Evolutionary conservation across 1,284 basidiomycete genomes (phyloP).

Genomic region (Lentinula novae-zelandiae): DNA sequence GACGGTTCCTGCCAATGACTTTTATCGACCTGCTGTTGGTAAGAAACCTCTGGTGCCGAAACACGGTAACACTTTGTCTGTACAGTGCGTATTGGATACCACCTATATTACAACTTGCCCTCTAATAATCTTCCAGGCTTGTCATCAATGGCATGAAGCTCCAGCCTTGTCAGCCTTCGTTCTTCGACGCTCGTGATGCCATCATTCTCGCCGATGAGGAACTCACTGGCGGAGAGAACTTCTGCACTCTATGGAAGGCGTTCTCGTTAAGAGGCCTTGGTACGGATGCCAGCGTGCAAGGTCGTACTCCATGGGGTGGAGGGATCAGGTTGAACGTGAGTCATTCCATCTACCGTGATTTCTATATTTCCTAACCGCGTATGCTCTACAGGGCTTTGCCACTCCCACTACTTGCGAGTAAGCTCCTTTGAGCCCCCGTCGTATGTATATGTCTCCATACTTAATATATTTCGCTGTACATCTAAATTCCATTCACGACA

Average conservation of each 20-base stretch:
- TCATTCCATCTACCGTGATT: not conserved
- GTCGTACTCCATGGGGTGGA: slow-evolving; percentile 93
- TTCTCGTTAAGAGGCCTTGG: slow-evolving; percentile 86
- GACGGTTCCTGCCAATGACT: slow-evolving; percentile 62
- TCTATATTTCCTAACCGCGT: not conserved
- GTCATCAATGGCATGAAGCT: slow-evolving; percentile 93
- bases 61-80: slow-evolving; percentile 85
- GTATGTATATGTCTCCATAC: not conserved
- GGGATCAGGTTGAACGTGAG: slow-evolving; percentile 62
- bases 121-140: slow-evolving; percentile 37
- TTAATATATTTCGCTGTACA: not conserved
- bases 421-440: not conserved
- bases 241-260: slow-evolving; percentile 85
- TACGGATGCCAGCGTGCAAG: slow-evolving; percentile 66
- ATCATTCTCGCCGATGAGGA: slow-evolving; percentile 92
- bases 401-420: not conserved
- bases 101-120: not conserved
- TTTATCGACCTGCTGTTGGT: slow-evolving; percentile 56
- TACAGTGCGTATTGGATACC: slow-evolving; percentile 54
- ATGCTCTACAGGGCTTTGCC: not conserved
- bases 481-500: not conserved
- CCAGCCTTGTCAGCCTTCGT: slow-evolving; percentile 87
- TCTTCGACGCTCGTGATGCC: slow-evolving; percentile 91
- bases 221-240: slow-evolving; percentile 90
- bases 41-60: slow-evolving; percentile 76